phyloP scores from a whole-genome alignment of 2,329 filamentous ascomycete species.

The Aspergillus ochraceus region DNA sequence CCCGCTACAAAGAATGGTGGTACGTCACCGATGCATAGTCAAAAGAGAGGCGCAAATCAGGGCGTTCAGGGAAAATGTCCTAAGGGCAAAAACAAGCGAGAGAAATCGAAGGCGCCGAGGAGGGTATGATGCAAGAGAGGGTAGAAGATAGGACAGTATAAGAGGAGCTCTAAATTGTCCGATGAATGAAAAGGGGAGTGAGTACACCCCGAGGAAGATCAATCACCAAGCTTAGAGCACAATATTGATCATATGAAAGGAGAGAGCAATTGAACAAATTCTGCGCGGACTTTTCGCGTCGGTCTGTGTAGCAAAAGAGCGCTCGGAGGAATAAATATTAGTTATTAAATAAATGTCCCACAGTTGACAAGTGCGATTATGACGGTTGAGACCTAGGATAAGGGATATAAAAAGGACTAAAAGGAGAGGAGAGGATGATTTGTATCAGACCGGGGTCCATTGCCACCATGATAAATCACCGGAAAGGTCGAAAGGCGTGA shows the following conservation, averaged over 20 bases:
- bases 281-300: conserved; percentile 11
- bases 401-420: neutral
- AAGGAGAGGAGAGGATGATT: conserved; percentile 12
- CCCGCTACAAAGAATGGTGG: conserved; percentile 28
- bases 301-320: conserved; percentile 16
- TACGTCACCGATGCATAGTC: conserved; percentile 29
- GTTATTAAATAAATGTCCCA: neutral
- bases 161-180: conserved; percentile 4
- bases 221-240: conserved; percentile 11
- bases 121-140: neutral
- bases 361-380: neutral
- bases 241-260: conserved; percentile 19
- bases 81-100: conserved; percentile 5
- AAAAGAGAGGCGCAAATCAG: conserved; percentile 7
- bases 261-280: conserved; percentile 6
- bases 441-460: conserved; percentile 15
- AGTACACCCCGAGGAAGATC: conserved; percentile 12
- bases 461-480: conserved; percentile 14
- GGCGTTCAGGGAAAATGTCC: conserved; percentile 3
- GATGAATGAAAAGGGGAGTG: conserved; percentile 18
- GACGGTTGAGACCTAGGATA: neutral
- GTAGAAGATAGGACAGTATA: neutral
- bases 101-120: neutral
- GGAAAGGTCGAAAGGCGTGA: conserved; percentile 7
- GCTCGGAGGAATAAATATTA: conserved; percentile 10